Percentiles rank a stretch among this genome's conserved stretches.
Evolutionary conservation across 495 filamentous ascomycete genomes (phyloP).

Genomic region (Tuber microsphaerosporum): DNA sequence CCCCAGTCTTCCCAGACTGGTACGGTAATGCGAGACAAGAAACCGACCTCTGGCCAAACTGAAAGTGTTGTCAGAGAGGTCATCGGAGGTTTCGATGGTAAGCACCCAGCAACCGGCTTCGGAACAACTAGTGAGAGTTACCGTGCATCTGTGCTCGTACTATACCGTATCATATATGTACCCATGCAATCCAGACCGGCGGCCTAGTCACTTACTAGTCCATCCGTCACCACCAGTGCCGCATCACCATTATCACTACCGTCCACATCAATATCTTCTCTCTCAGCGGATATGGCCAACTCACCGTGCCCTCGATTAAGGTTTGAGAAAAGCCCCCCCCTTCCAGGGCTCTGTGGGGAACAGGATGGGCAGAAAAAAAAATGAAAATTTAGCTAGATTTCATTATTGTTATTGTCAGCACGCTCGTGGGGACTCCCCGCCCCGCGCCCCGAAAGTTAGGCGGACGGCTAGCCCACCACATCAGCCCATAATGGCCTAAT

Average conservation of each 20-base stretch:
- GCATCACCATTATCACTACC: neutral
- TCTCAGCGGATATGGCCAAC: neutral
- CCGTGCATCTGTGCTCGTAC: neutral
- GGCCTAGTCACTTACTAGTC: neutral
- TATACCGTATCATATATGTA: neutral
- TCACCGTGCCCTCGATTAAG: neutral
- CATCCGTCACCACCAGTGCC: neutral
- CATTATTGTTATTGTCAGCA: neutral
- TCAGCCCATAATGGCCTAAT: neutral
- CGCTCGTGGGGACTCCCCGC: neutral
- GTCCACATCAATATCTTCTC: neutral
- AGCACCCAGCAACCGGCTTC: neutral
- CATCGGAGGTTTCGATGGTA: neutral
- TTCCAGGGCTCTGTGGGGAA: neutral
- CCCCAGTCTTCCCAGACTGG: too few relatives aligned
- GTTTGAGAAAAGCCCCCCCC: neutral
- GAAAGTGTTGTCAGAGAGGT: neutral
- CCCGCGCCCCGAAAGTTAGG: neutral
- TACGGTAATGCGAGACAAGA: neutral
- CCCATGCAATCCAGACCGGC: neutral
- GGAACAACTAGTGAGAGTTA: neutral
- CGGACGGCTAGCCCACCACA: neutral
- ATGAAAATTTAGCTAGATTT: neutral
- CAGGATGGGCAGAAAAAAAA: neutral
- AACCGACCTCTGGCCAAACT: neutral